phyloP scores from a whole-genome alignment of 441 rosid species.

The Gossypium trilobum region DNA sequence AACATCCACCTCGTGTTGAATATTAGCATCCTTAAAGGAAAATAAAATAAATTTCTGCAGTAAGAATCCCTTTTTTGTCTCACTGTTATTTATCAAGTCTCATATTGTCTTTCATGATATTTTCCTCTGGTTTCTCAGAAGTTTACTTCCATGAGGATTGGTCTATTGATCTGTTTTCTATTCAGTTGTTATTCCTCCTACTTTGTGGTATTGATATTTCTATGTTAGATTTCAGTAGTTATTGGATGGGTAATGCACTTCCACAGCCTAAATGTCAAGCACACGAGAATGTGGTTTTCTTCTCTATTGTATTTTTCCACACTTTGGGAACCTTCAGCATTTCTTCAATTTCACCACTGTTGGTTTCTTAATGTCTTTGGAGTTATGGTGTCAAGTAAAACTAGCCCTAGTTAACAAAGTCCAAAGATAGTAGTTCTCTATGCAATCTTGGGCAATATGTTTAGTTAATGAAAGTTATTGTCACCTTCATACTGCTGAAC shows the following conservation, averaged over 20 bases:
- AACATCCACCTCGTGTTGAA: background rate
- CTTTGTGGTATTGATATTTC: background rate
- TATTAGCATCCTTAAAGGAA: background rate
- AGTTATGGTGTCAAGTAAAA: background rate
- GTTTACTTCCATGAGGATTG: background rate
- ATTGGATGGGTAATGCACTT: background rate
- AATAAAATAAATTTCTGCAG: background rate
- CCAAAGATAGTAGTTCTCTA: background rate
- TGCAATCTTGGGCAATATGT: background rate
- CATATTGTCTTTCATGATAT: background rate
- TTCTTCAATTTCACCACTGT: background rate
- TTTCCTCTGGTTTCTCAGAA: background rate
- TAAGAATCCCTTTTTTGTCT: background rate
- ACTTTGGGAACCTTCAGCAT: background rate
- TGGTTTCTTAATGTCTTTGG: background rate
- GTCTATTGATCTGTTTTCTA: background rate
- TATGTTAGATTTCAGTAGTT: background rate
- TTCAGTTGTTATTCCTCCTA: background rate
- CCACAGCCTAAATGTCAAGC: background rate
- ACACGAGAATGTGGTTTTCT: background rate
- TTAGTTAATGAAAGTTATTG: background rate
- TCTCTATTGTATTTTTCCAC: background rate
- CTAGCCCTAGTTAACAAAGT: background rate
- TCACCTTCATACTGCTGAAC: constrained; percentile 8
- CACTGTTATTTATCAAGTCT: background rate